Evolutionary conservation across 73 alveolate species (phyloP), one percentile per base, ranked within the genome.

Genomic region (Uronychia setigera): DNA sequence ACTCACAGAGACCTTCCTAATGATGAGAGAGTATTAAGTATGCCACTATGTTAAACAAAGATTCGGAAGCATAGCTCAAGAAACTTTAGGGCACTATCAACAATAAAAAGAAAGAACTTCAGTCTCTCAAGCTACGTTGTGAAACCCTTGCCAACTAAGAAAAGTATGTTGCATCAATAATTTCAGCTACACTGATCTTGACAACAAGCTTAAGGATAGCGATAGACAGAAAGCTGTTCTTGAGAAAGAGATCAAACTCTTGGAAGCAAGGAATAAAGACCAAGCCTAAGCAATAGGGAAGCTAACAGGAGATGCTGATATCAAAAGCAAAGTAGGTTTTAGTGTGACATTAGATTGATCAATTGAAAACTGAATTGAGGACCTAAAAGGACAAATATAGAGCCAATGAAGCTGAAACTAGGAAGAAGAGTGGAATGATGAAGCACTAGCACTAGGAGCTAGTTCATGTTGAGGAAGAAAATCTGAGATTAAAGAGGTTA

Each of bases 201-300:
- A 76, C 26, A 76, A 76, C 27, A 1, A 76, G 27, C 59, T 76
- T 5, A 76, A 76, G 32, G 81, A 76, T 26, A 32, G 28, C 28
- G 9, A 26, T 1, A 1, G 81, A 30, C 28, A 32, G 32, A 76
- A 76, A 58, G 32, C 28, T 26, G 59, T 28, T 9, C 31, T 76
- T 9, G 32, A 76, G 59, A 76, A 76, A 31, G 28, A 76, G 32
- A 76, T 76, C 59, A 32, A 76, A 5, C 59, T 76, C 1, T 30
- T 76, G 9, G 59, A 76, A 76, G 28, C 81, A 28, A 25, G 32
- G 25, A 76, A 76, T 32, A 76, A 31, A 30, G 81, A 31, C 58
- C 81, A 76, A 76, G 81, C 81, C 81, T 9, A 32, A 29, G 81
- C 81, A 1, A 26, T 76, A 5, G 81, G 81, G 27, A 76, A 76